Conservation (phyloP, 352 stramenopile species). For the Saprolegnia diclina region DNA sequence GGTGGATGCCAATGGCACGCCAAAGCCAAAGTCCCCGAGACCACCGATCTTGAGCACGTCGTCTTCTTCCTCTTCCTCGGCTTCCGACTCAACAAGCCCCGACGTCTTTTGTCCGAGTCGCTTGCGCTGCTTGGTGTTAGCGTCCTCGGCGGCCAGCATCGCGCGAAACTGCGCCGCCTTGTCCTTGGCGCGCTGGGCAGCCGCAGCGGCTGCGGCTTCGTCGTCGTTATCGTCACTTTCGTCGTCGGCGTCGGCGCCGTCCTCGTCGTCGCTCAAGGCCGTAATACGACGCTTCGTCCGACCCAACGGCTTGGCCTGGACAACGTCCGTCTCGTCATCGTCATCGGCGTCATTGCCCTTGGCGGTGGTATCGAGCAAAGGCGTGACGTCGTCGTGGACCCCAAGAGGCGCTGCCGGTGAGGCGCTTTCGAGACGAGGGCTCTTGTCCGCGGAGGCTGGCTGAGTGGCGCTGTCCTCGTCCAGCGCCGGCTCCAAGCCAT, state of each 20-base stretch:
- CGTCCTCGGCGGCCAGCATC: conserved; percentile 55
- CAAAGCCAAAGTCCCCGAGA: conserved; percentile 81
- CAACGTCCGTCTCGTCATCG: conserved; percentile 27
- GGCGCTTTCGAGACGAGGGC: conserved; percentile 26
- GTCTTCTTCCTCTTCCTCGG: conserved; percentile 77
- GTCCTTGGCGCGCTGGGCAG: conserved; percentile 36
- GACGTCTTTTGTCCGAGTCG: conserved; percentile 41
- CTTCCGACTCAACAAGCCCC: conserved; percentile 74
- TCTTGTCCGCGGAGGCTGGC: background rate
- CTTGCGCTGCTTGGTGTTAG: conserved; percentile 50
- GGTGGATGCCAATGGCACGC: conserved; percentile 56
- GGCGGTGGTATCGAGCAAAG: conserved; percentile 41
- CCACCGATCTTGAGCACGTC: conserved; percentile 76
- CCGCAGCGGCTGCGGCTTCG: background rate
- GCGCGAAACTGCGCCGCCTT: conserved; percentile 60
- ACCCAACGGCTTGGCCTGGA: background rate
- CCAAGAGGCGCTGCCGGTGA: conserved; percentile 25
- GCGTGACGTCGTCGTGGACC: conserved; percentile 1
- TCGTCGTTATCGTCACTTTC: conserved; percentile 11
- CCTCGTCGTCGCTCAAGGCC: conserved; percentile 23
- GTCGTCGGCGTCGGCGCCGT: conserved; percentile 24
- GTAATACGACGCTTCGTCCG: background rate
- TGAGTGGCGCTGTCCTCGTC: background rate
- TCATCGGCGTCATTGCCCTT: conserved; percentile 41
- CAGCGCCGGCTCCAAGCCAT: conserved; percentile 10